These are phyloP conservation scores for Aureobasidium sp. DNA, from an alignment of 2,329 filamentous ascomycete genomes.

Conservation along the genomic window DNA sequence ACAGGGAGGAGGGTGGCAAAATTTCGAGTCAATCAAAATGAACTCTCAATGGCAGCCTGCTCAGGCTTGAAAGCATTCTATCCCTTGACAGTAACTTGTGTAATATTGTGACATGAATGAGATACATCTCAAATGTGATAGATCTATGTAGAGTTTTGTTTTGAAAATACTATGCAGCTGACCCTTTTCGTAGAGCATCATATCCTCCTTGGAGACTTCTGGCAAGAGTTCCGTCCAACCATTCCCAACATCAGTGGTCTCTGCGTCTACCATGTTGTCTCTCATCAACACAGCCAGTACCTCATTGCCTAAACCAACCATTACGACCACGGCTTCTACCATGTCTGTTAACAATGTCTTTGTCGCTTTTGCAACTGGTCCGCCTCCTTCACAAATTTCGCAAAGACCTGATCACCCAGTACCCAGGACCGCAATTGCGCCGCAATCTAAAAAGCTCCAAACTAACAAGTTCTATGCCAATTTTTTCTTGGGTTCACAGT, in stretches of 20 bases:
- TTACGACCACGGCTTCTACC: slow-evolving; percentile 21
- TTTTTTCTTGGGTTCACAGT: slow-evolving; percentile 69
- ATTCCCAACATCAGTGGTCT: slow-evolving; percentile 25
- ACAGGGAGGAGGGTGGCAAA: too few species aligned
- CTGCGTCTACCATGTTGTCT: slow-evolving; percentile 24
- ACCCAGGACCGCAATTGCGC: slow-evolving; percentile 31
- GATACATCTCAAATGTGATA: too few species aligned
- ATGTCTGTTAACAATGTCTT: slow-evolving; percentile 32
- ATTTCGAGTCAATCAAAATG: too few species aligned
- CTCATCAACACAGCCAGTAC: slow-evolving; percentile 27
- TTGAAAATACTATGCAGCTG: background rate
- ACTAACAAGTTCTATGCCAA: slow-evolving; percentile 71
- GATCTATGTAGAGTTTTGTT: background rate
- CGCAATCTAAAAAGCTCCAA: slow-evolving; percentile 43
- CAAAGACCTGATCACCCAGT: slow-evolving; percentile 36
- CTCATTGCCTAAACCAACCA: slow-evolving; percentile 21
- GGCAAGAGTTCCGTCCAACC: slow-evolving; percentile 25
- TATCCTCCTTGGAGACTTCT: slow-evolving; percentile 24
- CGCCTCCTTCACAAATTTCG: slow-evolving; percentile 36
- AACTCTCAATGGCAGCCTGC: too few species aligned
- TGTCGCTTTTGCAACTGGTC: slow-evolving; percentile 34
- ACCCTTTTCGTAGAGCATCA: background rate
- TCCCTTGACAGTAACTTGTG: too few species aligned
- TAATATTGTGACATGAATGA: too few species aligned
- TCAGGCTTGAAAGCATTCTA: too few species aligned